These are phyloP conservation scores for Nothophytophthora sp. DNA, from an alignment of 352 stramenopile genomes.

Conservation along the genomic window DNA sequence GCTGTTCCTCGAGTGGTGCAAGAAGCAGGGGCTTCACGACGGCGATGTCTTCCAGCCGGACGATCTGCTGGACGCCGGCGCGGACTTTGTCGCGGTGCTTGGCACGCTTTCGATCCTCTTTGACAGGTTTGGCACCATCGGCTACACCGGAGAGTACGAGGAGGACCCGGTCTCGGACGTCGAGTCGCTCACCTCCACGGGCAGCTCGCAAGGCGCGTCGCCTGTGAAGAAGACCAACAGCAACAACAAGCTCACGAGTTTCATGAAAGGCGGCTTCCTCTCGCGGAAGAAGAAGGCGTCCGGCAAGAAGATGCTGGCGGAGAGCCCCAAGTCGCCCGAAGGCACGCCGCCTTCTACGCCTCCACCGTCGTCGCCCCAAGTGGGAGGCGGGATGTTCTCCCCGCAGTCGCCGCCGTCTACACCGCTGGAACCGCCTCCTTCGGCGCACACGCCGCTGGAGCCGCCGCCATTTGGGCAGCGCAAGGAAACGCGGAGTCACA, in stretches of 20 bases:
- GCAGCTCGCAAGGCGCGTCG: slow-evolving; percentile 51
- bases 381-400: slow-evolving; percentile 30
- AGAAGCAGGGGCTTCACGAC: slow-evolving; percentile 63
- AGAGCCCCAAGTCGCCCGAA: slow-evolving; percentile 40
- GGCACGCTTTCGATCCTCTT: slow-evolving; percentile 85
- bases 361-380: slow-evolving; percentile 50
- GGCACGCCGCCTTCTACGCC: slow-evolving; percentile 67
- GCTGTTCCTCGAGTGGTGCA: slow-evolving; percentile 84
- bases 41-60: slow-evolving; percentile 79
- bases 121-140: slow-evolving; percentile 74
- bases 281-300: slow-evolving; percentile 63
- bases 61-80: slow-evolving; percentile 68
- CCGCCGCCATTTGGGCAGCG: slow-evolving; percentile 15
- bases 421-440: slow-evolving; percentile 20
- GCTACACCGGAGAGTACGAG: slow-evolving; percentile 55
- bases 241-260: slow-evolving; percentile 75
- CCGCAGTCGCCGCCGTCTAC: too few species aligned
- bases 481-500: slow-evolving; percentile 47
- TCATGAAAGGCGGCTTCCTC: slow-evolving; percentile 85
- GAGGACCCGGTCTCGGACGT: slow-evolving; percentile 73
- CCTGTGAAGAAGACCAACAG: slow-evolving; percentile 63
- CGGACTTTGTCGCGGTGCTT: slow-evolving; percentile 68
- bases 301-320: slow-evolving; percentile 29
- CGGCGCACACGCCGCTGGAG: slow-evolving; percentile 12
- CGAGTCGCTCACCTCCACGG: slow-evolving; percentile 62